Evolutionary conservation across 208 protist genomes (phyloP), one percentile per base, ranked within the genome.

Genomic region (Leishmania braziliensis): DNA sequence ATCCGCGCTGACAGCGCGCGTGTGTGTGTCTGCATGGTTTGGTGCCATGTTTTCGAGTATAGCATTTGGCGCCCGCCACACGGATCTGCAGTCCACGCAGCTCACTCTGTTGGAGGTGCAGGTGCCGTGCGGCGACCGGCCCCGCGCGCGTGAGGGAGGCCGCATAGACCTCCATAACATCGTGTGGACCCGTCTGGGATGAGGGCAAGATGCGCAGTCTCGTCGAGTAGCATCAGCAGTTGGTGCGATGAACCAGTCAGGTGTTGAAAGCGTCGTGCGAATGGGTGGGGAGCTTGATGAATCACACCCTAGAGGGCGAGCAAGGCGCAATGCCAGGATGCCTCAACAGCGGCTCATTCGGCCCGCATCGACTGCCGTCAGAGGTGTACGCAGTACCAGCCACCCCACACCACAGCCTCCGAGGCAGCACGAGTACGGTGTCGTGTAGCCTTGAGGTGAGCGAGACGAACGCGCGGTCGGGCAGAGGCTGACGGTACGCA

Each of bases 151-250:
- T 26, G 88, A 86, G 70, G 88, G 84, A 39, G 18, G 78, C 85
- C 18, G 54, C 80, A 0, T 83, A 91, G 63, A 79, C 81, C 6
- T 78, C 79, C 29, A 81, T 62, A 20, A 82, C 88, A 8, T 63
- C 77, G 23, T 85, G 81, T 5, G 88, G 88, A 1, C 85, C 83
- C 23, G 69, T 91, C 8, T 91, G 85, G 88, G 85, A 91, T 50
- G 51, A 39, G 18, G 53, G 70, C 78, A 88, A 79, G 20, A 76
- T 86, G 10, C 77, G 74, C 26, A 16, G 14, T 69, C 87, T 89
- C 70, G 84, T 88, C 77, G 65, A 60, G 3, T 60, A 81, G 23
- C 75, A 87, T 51, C 77, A 77, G 2, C 50, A 72, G 6, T 68
- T 86, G 46, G 80, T 91, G n/a, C 51, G 18, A 5, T 78, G 77